These are phyloP conservation scores for Trichosporon ovoides DNA, from an alignment of 1,284 basidiomycete species.

Conservation along the genomic window DNA sequence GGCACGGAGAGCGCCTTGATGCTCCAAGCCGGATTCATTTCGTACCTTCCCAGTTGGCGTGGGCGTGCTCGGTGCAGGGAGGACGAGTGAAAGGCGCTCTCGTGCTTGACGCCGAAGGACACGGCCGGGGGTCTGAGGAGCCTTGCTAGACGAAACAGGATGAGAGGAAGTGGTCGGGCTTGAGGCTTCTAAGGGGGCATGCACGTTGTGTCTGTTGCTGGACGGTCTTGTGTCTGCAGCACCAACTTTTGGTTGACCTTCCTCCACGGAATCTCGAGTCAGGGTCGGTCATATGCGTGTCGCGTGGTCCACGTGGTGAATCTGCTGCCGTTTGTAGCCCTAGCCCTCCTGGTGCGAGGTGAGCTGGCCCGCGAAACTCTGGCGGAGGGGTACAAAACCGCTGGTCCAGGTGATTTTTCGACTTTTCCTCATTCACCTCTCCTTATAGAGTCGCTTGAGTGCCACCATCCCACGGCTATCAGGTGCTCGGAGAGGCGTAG, in stretches of 20 bases:
- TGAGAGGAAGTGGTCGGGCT: neutral
- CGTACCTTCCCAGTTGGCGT: neutral
- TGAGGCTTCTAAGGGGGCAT: neutral
- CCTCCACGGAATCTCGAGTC: neutral
- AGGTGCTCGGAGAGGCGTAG: conserved; percentile 40
- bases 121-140: neutral
- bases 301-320: too few species aligned
- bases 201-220: neutral
- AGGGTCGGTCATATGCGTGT: neutral
- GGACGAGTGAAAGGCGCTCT: neutral
- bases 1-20: conserved; percentile 47
- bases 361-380: too few species aligned
- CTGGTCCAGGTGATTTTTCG: neutral
- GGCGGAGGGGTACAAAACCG: neutral
- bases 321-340: neutral
- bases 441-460: conserved; percentile 36
- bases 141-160: neutral
- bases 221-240: too few species aligned
- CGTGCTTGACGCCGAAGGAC: neutral
- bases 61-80: neutral
- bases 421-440: conserved; percentile 21
- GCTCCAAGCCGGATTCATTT: conserved; percentile 34
- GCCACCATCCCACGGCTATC: conserved; percentile 27
- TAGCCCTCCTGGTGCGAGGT: neutral
- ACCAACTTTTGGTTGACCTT: neutral